Evolutionary conservation across 2,329 filamentous ascomycete species (phyloP), one percentile per base, ranked within the genome.

Genomic region (Tolypocladium cylindrosporum): DNA sequence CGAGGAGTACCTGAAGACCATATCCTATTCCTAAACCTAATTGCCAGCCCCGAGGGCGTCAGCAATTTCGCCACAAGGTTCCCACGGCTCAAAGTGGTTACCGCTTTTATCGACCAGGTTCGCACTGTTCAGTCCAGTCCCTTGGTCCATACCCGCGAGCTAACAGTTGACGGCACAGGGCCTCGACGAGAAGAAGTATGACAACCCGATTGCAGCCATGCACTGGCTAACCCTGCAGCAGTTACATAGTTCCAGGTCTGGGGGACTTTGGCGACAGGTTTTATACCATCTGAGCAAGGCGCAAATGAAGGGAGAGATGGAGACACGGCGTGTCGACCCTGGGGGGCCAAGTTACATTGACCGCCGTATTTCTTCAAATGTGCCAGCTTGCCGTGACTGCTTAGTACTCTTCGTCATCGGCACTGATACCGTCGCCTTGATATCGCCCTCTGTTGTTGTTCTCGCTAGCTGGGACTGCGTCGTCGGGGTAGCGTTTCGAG

Each of bases 221-320:
- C 27, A 34, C 27, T 7, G 64, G 64, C 75, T 79, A 71, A 79
- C 70, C 57, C 55, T 57, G 61, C 48, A 63, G 62, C 71, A 97
- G 93, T 73, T 97, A 97, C 72, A 97, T 97, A 69, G 85, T 96
- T 57, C 93, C 93, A 36, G 93, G 93, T 36, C 80, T 97, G 21
- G 93, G 93, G 64, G 93, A 97, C 72, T 97, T 97, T 73, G 93
- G 93, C 60, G 93, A 97, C 72, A 82, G 93, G 63, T 97, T 94
- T 75, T 97, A 97, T 74, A 97, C 93, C 58, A 84, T 96, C 73
- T 96, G 71, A 74, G 48, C 21, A 50, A 41, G 27, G 56, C 36
- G 27, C 54, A 41, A 11, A 57, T 43, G 21, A 50, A 19, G 45
- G 24, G 27, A 34, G 45, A 31, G 45, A 31, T 50, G 7, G 45